Base-by-base conservation (phyloP, 352 stramenopile genomes). In the Pythium dissimile region DNA sequence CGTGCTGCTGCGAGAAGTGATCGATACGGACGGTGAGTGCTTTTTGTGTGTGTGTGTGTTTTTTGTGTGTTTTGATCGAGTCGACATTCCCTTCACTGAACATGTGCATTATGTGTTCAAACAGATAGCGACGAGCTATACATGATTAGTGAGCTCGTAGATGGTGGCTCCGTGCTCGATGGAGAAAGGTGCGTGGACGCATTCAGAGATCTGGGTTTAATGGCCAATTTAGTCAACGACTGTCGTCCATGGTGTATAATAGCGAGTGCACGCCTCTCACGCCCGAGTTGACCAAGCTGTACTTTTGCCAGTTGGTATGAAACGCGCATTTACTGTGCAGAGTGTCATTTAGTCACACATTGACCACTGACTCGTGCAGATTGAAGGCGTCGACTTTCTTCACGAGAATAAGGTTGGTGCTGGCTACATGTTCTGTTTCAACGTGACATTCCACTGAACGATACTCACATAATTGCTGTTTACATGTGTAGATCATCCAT, bases 1-100 rank as follows among this genome's bases (percentile, higher is more conserved):
- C 11, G 92, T 98, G 3, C 57, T 85, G 20, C 67, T 99, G 13
- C 83, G 87, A 23, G 95, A 99, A 77, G 94, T 98, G n/a, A 98
- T 99, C 59, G 94, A 98, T 64, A 92, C 73, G 11, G 79, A 90
- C 31, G 75, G 84, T 90, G 37, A n/a, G 73, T n/a, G n/a, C n/a
- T n/a, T n/a, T n/a, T n/a, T n/a, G n/a, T n/a, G n/a, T n/a, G n/a
- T n/a, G n/a, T n/a, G n/a, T n/a, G 26, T 37, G 10, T 48, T 23
- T 47, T 34, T 42, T 21, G n/a, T 6, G 21, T 35, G n/a, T 4
- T 8, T 1, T 35, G 16, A 42, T 20, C 32, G 3, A 1, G 5
- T 42, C 4, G 21, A 2, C 6, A 13, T 42, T 26, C n/a, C n/a
- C n/a, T n/a, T n/a, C n/a, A n/a, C n/a, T n/a, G n/a, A n/a, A n/a